Percentiles rank a stretch among this genome's conserved stretches.
These are phyloP conservation scores for Hypomyces rosellus DNA, from an alignment of 2,329 filamentous ascomycete genomes.

Conservation along the genomic window DNA sequence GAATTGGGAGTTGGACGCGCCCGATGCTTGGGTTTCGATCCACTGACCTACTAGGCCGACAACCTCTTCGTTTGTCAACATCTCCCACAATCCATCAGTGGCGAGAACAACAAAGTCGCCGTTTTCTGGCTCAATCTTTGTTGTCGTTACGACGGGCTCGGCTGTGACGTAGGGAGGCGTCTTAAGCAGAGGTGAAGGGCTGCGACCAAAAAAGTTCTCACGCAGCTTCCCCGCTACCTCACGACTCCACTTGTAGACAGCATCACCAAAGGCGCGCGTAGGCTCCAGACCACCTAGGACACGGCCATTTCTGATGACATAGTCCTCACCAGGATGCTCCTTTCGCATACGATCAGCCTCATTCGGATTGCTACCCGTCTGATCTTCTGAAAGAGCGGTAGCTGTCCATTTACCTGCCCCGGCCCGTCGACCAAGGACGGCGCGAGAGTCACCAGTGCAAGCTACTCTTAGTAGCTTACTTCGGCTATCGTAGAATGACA, in stretches of 20 bases:
- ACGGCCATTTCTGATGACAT: slow-evolving; percentile 82
- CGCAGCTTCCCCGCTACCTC: slow-evolving; percentile 81
- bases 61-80: slow-evolving; percentile 97
- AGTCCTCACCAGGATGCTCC: slow-evolving; percentile 82
- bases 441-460: slow-evolving; percentile 93
- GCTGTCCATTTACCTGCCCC: slow-evolving; percentile 12
- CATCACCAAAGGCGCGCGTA: slow-evolving; percentile 90
- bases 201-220: slow-evolving; percentile 79
- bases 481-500: slow-evolving; percentile 91
- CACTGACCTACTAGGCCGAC: slow-evolving; percentile 94
- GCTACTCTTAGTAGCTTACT: slow-evolving; percentile 87
- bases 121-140: slow-evolving; percentile 78
- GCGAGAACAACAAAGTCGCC: slow-evolving; percentile 96
- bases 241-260: slow-evolving; percentile 90
- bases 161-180: slow-evolving; percentile 97
- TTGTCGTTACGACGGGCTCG: slow-evolving; percentile 90
- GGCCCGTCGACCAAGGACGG: slow-evolving; percentile 54
- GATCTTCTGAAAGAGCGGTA: slow-evolving; percentile 82
- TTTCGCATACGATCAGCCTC: slow-evolving; percentile 77
- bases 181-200: slow-evolving; percentile 68
- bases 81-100: slow-evolving; percentile 96
- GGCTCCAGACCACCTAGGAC: slow-evolving; percentile 90
- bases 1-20: slow-evolving; percentile 56
- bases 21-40: slow-evolving; percentile 70
- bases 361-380: slow-evolving; percentile 82